Percentiles rank a stretch among this genome's conserved stretches.
phyloP scores from a whole-genome alignment of 208 protist species.

The Acanthamoeba healyi region DNA sequence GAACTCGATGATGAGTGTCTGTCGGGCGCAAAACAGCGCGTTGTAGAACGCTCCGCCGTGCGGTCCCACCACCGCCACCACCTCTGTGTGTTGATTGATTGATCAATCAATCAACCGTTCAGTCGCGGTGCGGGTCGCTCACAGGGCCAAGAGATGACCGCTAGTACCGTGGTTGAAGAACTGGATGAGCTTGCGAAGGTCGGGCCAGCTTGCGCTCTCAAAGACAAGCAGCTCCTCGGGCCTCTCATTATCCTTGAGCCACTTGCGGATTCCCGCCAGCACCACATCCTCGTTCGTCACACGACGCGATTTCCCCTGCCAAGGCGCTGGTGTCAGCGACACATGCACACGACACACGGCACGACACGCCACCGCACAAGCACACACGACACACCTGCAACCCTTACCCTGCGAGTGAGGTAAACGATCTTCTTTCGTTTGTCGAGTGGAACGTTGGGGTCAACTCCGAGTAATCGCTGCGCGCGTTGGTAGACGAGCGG shows the following conservation, averaged over 20 bases:
- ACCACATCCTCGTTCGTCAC: neutral
- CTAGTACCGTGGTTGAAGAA: conserved; percentile 12
- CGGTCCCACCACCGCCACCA: conserved; percentile 31
- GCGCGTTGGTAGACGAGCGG: conserved; percentile 23
- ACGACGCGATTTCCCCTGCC: neutral
- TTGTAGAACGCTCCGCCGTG: conserved; percentile 69
- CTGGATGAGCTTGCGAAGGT: neutral
- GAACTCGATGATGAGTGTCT: conserved; percentile 50
- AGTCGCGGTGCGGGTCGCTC: too few relatives aligned
- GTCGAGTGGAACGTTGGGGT: conserved; percentile 23
- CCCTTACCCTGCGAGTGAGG: conserved; percentile 13
- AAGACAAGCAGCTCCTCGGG: conserved; percentile 39
- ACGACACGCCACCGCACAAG: neutral
- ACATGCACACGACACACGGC: too few relatives aligned
- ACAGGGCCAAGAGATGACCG: neutral
- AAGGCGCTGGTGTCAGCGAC: too few relatives aligned
- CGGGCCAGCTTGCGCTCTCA: neutral
- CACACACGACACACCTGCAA: neutral
- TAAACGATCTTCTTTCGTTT: conserved; percentile 67
- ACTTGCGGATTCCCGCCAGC: neutral
- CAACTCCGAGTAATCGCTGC: neutral
- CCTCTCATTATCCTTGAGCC: neutral
- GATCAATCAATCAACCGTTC: too few relatives aligned
- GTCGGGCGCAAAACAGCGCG: neutral
- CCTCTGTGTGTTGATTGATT: conserved; percentile 22